phyloP scores from a whole-genome alignment of 306 rosid genomes.

The Astragalus glycyphyllos region DNA sequence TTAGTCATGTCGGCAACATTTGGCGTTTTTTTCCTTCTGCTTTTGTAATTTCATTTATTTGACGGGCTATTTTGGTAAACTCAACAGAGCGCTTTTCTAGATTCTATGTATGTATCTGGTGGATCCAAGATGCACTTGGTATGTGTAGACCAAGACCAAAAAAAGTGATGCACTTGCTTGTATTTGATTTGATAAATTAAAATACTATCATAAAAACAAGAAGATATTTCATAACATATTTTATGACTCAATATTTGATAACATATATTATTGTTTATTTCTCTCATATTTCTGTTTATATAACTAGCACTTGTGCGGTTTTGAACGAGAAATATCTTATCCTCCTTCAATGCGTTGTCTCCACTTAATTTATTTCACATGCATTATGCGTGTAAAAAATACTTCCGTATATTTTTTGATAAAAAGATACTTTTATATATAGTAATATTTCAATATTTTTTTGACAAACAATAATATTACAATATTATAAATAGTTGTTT shows the following conservation, averaged over 20 bases:
- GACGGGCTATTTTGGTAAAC: conserved; percentile 32
- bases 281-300: neutral
- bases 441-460: no score
- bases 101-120: conserved; percentile 35
- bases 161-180: neutral
- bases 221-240: no score
- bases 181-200: neutral
- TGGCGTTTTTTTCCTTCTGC: neutral
- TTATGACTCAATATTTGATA: no score
- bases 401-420: neutral
- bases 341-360: neutral
- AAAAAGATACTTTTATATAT: neutral
- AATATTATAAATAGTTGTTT: no score
- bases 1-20: no score
- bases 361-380: neutral
- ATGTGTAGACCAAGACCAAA: neutral
- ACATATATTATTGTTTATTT: neutral
- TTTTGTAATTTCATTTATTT: conserved; percentile 38
- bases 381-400: neutral
- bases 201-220: no score
- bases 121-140: conserved; percentile 49
- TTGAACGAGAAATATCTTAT: conserved; percentile 9
- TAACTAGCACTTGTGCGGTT: conserved; percentile 31
- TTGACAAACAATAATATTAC: no score
- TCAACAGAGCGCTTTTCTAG: conserved; percentile 16